Conservation (phyloP, 2,329 filamentous ascomycete species). For the Monilinia aucupariae region DNA sequence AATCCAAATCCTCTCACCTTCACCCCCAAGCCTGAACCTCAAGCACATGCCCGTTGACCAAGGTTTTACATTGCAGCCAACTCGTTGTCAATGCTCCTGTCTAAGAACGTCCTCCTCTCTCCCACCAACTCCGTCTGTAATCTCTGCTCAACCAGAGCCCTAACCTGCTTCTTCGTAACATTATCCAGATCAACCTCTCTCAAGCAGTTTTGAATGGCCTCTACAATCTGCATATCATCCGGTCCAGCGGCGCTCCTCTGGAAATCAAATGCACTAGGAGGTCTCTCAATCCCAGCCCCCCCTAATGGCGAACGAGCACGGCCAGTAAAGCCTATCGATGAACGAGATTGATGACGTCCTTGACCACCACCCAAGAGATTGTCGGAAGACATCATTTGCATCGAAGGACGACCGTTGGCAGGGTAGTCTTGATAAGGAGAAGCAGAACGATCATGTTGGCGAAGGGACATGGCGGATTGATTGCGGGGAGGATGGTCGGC, state of each 20-base stretch:
- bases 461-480: slow-evolving; percentile 66
- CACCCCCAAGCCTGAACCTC: neutral
- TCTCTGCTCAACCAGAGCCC: slow-evolving; percentile 85
- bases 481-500: slow-evolving; percentile 49
- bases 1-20: neutral
- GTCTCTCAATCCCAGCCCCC: slow-evolving; percentile 37
- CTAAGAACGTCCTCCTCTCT: slow-evolving; percentile 83
- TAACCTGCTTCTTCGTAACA: slow-evolving; percentile 97
- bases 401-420: slow-evolving; percentile 52
- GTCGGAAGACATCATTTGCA: slow-evolving; percentile 40
- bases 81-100: slow-evolving; percentile 88
- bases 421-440: slow-evolving; percentile 56
- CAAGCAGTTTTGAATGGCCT: slow-evolving; percentile 78
- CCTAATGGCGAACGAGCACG: slow-evolving; percentile 45
- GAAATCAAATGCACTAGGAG: slow-evolving; percentile 56
- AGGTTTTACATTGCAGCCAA: slow-evolving; percentile 78
- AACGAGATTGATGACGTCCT: slow-evolving; percentile 39
- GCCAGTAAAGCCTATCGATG: slow-evolving; percentile 37
- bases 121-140: slow-evolving; percentile 83
- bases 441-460: slow-evolving; percentile 42
- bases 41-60: neutral
- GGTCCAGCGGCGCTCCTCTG: slow-evolving; percentile 56
- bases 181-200: slow-evolving; percentile 87
- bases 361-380: slow-evolving; percentile 36
- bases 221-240: slow-evolving; percentile 73